Base-by-base conservation (phyloP, 768 basidiomycete genomes). In the Russula virescens region DNA sequence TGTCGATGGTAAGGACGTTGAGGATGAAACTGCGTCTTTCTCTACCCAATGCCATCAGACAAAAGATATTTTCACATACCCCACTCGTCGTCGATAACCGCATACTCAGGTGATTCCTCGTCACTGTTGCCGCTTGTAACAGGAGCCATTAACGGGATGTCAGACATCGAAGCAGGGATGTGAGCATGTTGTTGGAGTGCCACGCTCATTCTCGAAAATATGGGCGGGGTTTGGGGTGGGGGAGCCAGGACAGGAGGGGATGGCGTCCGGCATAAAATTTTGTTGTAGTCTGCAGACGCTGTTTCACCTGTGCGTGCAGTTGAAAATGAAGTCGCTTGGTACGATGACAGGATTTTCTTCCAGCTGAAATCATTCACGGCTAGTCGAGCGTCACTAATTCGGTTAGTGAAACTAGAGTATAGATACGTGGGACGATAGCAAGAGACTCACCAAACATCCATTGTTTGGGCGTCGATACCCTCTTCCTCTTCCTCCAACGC, bases 221-320 rank as follows among this genome's bases (percentile, higher is more conserved):
- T 25, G 18, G 56, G 61, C 18, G 62, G 64, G 5, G 62, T 58
- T 49, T 50, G 48, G 55, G 47, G 62, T 25, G 16, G 46, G 21
- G 38, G 34, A 0, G 10, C 21, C 18, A 28, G 47, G 19, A 51
- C 13, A 9, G 47, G 47, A 26, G 65, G 65, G n/a, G 65, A 60
- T 16, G 38, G 48, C n/a, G 34, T 38, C 26, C 58, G 55, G 23
- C 21, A 26, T 38, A 47, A 5, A 2, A 53, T 60, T 35, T n/a
- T 16, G 26, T 43, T n/a, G 40, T 42, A 18, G 7, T 18, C 40
- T 42, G 47, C 31, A 25, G 43, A 46, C 21, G 38, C 45, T 28
- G 56, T 21, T 49, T 42, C 62, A 21, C 26, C 45, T 21, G 31
- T 16, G 18, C 19, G 52, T 19, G 34, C 13, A 10, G 42, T 45